phyloP scores from a whole-genome alignment of 2,329 filamentous ascomycete species.

The Trichoderma citrinoviride region DNA sequence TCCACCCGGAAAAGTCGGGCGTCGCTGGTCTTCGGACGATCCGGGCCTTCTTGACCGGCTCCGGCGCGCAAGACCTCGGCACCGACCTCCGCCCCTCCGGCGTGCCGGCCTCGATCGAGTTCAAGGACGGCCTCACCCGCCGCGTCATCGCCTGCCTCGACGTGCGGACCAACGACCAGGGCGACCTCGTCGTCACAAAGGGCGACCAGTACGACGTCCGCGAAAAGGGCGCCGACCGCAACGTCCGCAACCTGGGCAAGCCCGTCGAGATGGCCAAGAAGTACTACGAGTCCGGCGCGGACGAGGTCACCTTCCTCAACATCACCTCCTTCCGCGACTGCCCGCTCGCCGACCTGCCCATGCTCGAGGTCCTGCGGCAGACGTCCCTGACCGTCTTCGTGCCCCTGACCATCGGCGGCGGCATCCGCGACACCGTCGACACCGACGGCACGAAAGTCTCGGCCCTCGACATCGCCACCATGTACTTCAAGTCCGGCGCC shows the following conservation, averaged over 20 bases:
- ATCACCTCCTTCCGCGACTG: constrained; percentile 98
- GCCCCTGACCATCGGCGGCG: constrained; percentile 90
- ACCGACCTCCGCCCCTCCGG: constrained; percentile 22
- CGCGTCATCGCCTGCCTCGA: constrained; percentile 95
- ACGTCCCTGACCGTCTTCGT: constrained; percentile 94
- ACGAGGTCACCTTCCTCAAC: constrained; percentile 97
- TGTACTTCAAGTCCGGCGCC: constrained; percentile 96
- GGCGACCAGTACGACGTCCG: constrained; percentile 98
- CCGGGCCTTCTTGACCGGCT: constrained; percentile 80
- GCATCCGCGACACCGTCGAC: constrained; percentile 90
- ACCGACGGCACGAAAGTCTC: constrained; percentile 82
- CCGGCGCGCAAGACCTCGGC: constrained; percentile 52
- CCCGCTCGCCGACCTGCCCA: constrained; percentile 85
- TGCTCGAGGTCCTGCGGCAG: constrained; percentile 87
- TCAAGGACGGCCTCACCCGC: constrained; percentile 73
- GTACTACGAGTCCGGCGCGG: constrained; percentile 95
- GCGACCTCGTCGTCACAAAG: constrained; percentile 96
- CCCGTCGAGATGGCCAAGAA: constrained; percentile 89
- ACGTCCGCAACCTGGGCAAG: constrained; percentile 90
- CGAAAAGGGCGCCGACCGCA: constrained; percentile 67
- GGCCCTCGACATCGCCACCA: constrained; percentile 86
- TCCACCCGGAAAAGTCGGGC: constrained; percentile 97
- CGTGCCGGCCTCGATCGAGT: constrained; percentile 24
- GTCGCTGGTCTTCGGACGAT: constrained; percentile 81
- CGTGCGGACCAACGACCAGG: constrained; percentile 88